Conservation (phyloP, 139 green algal species). For the Pleodorina starrii region DNA sequence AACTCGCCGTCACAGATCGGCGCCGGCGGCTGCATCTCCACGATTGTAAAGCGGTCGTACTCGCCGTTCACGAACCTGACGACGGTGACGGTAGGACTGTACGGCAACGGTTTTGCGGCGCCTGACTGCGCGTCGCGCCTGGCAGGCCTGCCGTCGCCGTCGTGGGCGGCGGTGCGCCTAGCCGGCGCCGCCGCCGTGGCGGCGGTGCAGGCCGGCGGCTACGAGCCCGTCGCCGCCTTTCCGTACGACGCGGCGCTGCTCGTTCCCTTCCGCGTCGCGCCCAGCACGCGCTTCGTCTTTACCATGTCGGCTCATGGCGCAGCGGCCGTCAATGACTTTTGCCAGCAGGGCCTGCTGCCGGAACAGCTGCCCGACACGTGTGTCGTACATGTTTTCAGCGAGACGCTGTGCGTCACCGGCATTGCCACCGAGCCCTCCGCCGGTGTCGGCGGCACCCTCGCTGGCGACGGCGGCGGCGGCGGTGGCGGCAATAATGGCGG, state of each 20-base stretch:
- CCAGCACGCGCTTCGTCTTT: background rate
- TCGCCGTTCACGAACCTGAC: background rate
- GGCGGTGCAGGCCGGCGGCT: background rate
- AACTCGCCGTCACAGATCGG: background rate
- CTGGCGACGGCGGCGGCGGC: background rate
- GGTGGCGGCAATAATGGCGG: background rate
- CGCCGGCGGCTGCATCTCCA: constrained; percentile 1
- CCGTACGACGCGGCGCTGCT: background rate
- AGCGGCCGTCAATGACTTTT: constrained; percentile 1
- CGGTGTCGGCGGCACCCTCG: background rate
- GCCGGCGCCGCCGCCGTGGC: background rate
- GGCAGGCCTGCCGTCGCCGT: background rate
- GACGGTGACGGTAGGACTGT: background rate
- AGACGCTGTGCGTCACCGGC: background rate
- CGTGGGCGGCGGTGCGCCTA: background rate
- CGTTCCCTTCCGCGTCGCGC: background rate
- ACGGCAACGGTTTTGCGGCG: background rate
- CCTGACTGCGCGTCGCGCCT: background rate
- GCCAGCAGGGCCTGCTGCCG: background rate
- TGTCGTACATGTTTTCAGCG: background rate
- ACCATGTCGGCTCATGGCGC: background rate
- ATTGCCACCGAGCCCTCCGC: background rate
- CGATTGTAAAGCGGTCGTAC: background rate
- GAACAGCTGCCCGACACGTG: background rate
- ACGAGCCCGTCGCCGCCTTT: background rate